Percentiles rank a stretch among this genome's conserved stretches.
phyloP scores from a whole-genome alignment of 1,139 yeast genomes.

The Pichia sp. region DNA sequence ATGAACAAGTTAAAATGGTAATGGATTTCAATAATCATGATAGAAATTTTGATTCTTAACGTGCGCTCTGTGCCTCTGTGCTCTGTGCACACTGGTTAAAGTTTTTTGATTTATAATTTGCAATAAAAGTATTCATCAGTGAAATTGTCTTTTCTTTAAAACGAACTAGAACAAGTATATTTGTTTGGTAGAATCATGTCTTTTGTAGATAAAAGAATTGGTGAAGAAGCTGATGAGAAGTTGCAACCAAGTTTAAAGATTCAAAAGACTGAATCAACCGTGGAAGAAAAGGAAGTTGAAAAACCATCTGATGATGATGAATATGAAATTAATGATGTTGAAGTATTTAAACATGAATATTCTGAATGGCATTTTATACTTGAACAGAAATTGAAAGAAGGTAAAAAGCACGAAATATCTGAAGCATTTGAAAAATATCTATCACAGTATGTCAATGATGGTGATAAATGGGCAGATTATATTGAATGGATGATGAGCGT shows the following conservation, averaged over 20 bases:
- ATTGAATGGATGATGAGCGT: slow-evolving; percentile 52
- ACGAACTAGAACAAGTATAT: neutral
- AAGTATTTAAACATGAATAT: slow-evolving; percentile 46
- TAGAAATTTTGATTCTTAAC: no score
- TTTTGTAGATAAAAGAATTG: neutral
- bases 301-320: neutral
- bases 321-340: slow-evolving; percentile 1
- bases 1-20: no score
- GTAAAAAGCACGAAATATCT: slow-evolving; percentile 58
- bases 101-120: no score
- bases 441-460: slow-evolving; percentile 44
- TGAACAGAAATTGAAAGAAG: neutral
- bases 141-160: no score
- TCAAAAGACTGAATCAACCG: no score
- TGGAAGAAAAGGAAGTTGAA: neutral
- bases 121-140: no score
- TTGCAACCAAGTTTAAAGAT: no score
- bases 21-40: no score
- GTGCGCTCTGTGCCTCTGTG: neutral
- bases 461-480: slow-evolving; percentile 63
- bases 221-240: neutral
- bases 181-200: neutral
- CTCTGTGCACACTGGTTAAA: no score
- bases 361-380: slow-evolving; percentile 2
- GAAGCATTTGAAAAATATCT: slow-evolving; percentile 57